A percentile compares a stretch with the other conserved stretches of the same genome.
Conservation (phyloP, 345 rosid genomes). For the Adansonia digitata region DNA sequence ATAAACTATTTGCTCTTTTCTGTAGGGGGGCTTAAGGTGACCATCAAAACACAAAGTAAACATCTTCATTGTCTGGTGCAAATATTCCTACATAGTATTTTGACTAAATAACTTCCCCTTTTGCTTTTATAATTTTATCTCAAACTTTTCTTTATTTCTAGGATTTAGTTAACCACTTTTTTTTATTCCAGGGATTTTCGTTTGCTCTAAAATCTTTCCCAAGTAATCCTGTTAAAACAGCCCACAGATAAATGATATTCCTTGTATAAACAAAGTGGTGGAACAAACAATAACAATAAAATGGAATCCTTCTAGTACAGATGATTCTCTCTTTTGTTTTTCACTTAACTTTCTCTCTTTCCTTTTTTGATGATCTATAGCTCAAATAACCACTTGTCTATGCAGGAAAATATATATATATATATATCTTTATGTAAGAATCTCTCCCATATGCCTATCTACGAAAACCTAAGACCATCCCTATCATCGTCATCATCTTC, state of each 20-base stretch:
- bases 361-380: neutral
- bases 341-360: neutral
- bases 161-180: neutral
- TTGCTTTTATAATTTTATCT: neutral
- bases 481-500: neutral
- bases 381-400: slow-evolving; percentile 12
- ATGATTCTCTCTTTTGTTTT: slow-evolving; percentile 22
- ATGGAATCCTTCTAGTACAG: slow-evolving; percentile 22
- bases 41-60: slow-evolving; percentile 3
- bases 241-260: slow-evolving; percentile 14
- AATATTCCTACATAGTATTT: slow-evolving; percentile 8
- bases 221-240: slow-evolving; percentile 4
- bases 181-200: neutral
- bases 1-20: slow-evolving; percentile 6
- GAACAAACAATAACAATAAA: slow-evolving; percentile 23
- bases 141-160: neutral
- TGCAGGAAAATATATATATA: slow-evolving; percentile 9
- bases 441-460: neutral
- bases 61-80: slow-evolving; percentile 20
- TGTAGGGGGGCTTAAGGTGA: neutral
- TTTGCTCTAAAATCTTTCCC: neutral
- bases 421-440: slow-evolving; percentile 10
- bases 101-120: slow-evolving; percentile 5
- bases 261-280: slow-evolving; percentile 19
- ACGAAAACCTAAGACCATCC: neutral